phyloP scores from a whole-genome alignment of 2,329 filamentous ascomycete species.

The Venturiaceae sp. region DNA sequence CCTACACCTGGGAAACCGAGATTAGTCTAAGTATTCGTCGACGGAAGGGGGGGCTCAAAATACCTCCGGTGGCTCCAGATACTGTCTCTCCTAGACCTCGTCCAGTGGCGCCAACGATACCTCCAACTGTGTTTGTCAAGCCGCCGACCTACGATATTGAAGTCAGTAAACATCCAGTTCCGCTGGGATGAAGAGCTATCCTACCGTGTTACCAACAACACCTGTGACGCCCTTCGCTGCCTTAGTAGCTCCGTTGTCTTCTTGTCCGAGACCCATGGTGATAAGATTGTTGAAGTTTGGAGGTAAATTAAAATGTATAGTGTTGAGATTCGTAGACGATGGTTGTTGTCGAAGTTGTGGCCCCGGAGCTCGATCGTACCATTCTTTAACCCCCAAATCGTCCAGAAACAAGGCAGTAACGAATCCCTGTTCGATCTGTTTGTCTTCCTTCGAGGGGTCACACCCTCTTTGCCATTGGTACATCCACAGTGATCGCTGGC shows the following conservation, averaged over 20 bases:
- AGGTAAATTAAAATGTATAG: not conserved
- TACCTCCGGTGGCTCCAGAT: conserved; percentile 39
- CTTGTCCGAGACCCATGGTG: not conserved
- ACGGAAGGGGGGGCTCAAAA: not conserved
- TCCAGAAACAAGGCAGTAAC: not conserved
- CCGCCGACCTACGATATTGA: conserved; percentile 1
- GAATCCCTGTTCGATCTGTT: not conserved
- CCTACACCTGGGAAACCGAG: conserved; percentile 28
- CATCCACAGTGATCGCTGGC: not conserved
- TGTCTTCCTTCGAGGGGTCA: too few species aligned
- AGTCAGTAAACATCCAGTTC: not conserved
- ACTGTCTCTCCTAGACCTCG: conserved; percentile 49
- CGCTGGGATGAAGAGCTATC: not conserved
- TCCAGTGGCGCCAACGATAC: conserved; percentile 36
- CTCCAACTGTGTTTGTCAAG: conserved; percentile 8
- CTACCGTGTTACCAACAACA: conserved; percentile 1
- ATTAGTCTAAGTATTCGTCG: not conserved
- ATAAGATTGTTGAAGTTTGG: not conserved
- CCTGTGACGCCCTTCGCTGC: conserved; percentile 1
- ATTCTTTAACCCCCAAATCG: not conserved
- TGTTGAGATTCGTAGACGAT: too few species aligned
- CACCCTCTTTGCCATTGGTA: too few species aligned
- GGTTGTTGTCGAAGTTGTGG: too few species aligned
- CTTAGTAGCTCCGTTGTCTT: conserved; percentile 2
- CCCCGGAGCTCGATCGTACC: too few species aligned